Evolutionary conservation across 2,329 filamentous ascomycete species (phyloP).

Genomic region (Sphaerulina musiva): DNA sequence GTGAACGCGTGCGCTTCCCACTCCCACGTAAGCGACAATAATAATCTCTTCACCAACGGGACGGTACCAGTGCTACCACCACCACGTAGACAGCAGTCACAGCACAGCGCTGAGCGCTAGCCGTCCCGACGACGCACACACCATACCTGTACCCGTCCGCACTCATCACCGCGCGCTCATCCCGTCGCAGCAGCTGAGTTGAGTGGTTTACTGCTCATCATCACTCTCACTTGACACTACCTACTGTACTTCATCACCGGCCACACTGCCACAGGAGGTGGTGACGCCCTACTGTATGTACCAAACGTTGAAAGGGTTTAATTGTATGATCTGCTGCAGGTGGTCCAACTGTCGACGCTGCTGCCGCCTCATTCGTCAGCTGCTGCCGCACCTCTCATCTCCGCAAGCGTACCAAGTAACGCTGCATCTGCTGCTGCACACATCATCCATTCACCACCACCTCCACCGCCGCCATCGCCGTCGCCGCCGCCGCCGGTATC

Average conservation of each 20-base stretch:
- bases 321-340: neutral
- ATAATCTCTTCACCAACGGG: no score
- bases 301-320: neutral
- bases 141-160: no score
- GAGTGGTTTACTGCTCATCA: no score
- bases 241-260: neutral
- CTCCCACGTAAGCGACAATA: no score
- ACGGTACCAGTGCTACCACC: no score
- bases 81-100: no score
- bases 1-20: no score
- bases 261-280: no score
- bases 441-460: neutral
- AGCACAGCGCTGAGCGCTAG: no score
- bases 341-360: neutral
- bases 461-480: slow-evolving; percentile 2
- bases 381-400: slow-evolving; percentile 9
- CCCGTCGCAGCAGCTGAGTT: no score
- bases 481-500: neutral
- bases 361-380: neutral
- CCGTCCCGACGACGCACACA: no score
- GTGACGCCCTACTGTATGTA: no score
- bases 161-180: neutral
- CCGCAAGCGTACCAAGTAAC: slow-evolving; percentile 11
- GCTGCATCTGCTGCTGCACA: neutral
- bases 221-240: neutral